Conservation (phyloP, 768 basidiomycete genomes). For the Gymnopilus dilepis region DNA sequence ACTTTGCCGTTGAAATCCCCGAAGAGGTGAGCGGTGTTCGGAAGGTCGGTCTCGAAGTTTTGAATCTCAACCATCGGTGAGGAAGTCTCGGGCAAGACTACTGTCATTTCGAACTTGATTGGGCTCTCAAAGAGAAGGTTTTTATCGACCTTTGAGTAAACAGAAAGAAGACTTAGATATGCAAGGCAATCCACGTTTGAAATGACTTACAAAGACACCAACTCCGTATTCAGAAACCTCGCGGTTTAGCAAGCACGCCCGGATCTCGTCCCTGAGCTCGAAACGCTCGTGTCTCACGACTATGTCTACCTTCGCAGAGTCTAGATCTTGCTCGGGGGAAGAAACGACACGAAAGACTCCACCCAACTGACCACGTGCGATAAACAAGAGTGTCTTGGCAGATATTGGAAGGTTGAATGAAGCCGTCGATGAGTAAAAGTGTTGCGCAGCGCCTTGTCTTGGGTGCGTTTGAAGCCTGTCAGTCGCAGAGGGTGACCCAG, state of each 20-base stretch:
- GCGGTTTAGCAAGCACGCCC: conserved; percentile 33
- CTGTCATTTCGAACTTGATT: conserved; percentile 22
- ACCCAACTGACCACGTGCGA: conserved; percentile 33
- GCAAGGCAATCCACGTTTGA: too few relatives aligned
- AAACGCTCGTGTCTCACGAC: conserved; percentile 17
- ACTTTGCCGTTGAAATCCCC: conserved; percentile 38
- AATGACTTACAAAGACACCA: conserved; percentile 40
- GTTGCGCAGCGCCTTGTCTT: too few relatives aligned
- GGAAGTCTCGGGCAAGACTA: conserved; percentile 21
- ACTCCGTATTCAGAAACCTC: conserved; percentile 35
- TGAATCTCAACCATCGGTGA: conserved; percentile 45
- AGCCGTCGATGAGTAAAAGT: not conserved
- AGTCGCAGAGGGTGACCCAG: not conserved
- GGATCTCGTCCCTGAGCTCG: conserved; percentile 24
- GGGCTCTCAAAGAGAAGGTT: too few relatives aligned
- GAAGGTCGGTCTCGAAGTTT: conserved; percentile 48
- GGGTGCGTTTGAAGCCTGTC: not conserved
- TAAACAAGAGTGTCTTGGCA: conserved; percentile 34
- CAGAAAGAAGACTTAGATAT: not conserved
- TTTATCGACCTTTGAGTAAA: not conserved
- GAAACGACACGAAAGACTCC: conserved; percentile 22
- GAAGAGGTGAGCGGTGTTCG: conserved; percentile 46
- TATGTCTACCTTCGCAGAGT: conserved; percentile 17
- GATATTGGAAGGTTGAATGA: conserved; percentile 34
- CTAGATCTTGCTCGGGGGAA: conserved; percentile 4